Percentiles rank a stretch among this genome's conserved stretches.
Evolutionary conservation across 2,329 filamentous ascomycete genomes (phyloP).

Genomic region (Colletotrichum paranaense): DNA sequence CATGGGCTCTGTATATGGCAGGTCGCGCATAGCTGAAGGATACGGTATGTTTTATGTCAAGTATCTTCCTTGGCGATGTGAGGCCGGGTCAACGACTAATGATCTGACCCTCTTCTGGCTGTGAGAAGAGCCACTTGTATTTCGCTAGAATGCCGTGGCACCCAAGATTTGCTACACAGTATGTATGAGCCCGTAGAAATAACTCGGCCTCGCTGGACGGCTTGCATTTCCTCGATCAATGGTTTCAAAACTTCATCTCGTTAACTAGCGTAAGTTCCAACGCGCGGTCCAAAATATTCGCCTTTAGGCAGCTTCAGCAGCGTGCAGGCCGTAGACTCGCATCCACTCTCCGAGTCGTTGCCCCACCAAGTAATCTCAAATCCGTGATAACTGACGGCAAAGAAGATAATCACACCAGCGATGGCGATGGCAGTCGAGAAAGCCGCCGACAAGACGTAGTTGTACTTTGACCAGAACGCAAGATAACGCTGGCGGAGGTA

Average conservation of each 20-base stretch:
- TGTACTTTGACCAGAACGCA: conserved; percentile 52
- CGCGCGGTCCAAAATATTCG: conserved; percentile 21
- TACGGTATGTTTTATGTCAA: background rate
- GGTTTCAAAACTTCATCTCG: too few relatives aligned
- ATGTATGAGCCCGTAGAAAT: too few relatives aligned
- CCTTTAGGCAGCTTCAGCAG: conserved; percentile 13
- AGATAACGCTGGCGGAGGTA: conserved; percentile 51
- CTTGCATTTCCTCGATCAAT: background rate
- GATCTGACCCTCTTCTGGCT: background rate
- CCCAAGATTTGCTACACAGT: background rate
- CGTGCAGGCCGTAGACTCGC: conserved; percentile 22
- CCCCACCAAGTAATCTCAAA: conserved; percentile 44
- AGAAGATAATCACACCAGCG: conserved; percentile 46
- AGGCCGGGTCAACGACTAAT: background rate
- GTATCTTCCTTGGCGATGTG: background rate
- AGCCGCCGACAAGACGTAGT: conserved; percentile 46
- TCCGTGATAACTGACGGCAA: conserved; percentile 41
- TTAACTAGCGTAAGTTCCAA: conserved; percentile 10
- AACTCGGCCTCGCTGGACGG: too few relatives aligned
- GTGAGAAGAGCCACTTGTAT: background rate
- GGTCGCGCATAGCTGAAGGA: background rate
- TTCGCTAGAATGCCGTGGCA: background rate
- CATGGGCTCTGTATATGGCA: background rate
- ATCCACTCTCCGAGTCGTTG: conserved; percentile 35
- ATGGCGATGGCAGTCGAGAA: conserved; percentile 46